These are phyloP conservation scores for Colletotrichum liriopes DNA, from an alignment of 2,329 filamentous ascomycete genomes.

Conservation along the genomic window DNA sequence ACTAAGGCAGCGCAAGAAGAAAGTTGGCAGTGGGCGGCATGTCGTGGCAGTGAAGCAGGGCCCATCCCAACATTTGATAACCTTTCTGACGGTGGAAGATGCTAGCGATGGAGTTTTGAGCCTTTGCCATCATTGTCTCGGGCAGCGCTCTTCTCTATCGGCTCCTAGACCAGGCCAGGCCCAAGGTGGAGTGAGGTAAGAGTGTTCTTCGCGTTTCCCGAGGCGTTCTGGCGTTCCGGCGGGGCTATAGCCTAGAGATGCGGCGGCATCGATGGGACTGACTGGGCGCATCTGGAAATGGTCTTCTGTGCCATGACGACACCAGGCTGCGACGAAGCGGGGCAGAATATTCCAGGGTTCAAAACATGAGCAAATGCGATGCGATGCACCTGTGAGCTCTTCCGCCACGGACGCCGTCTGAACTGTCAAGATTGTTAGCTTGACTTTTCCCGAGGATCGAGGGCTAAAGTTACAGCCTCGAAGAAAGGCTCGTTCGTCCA, in stretches of 20 bases:
- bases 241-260: conserved; percentile 11
- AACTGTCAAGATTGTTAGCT: conserved; percentile 22
- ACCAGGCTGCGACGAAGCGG: conserved; percentile 27
- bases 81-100: not conserved
- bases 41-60: conserved; percentile 30
- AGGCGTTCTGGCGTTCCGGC: conserved; percentile 10
- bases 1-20: not conserved
- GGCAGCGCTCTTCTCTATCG: conserved; percentile 11
- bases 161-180: conserved; percentile 23
- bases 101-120: not conserved
- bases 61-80: not conserved
- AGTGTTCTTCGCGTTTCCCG: conserved; percentile 36
- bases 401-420: conserved; percentile 5
- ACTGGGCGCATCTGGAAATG: conserved; percentile 32
- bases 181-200: conserved; percentile 19
- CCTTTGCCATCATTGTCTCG: conserved; percentile 1
- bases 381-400: conserved; percentile 17
- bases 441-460: not conserved
- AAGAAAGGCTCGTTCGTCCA: conserved; percentile 2
- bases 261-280: conserved; percentile 10
- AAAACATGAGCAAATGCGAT: conserved; percentile 3
- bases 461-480: not conserved
- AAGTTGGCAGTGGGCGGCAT: conserved; percentile 15
- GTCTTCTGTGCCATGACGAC: conserved; percentile 39
- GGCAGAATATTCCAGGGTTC: conserved; percentile 31